Conservation (phyloP, 257 asterid species). For the Solanum clarkiae region DNA sequence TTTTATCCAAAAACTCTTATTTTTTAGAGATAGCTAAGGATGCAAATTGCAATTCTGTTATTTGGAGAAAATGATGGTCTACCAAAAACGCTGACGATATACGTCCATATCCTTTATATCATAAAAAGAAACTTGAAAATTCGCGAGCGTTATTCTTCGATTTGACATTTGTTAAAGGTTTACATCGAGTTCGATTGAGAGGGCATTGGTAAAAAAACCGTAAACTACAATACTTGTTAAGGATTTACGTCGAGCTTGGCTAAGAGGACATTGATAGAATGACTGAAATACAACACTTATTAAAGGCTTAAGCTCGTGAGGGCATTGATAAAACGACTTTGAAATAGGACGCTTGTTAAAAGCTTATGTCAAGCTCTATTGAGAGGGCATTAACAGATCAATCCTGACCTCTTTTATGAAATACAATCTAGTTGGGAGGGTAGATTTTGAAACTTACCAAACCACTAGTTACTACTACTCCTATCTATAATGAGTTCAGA, state of each 20-base stretch:
- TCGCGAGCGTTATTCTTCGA: too few species aligned
- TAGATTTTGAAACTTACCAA: background rate
- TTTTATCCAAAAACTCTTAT: background rate
- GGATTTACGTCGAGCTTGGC: background rate
- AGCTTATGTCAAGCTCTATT: background rate
- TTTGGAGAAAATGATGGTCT: background rate
- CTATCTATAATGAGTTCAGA: background rate
- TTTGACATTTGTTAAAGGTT: too few species aligned
- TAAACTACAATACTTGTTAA: too few species aligned
- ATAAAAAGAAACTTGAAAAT: too few species aligned
- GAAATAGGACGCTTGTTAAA: background rate
- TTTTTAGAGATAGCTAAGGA: background rate
- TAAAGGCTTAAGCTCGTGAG: too few species aligned
- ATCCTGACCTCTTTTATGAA: background rate
- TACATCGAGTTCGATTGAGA: too few species aligned
- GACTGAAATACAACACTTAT: background rate
- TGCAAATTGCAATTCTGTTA: background rate
- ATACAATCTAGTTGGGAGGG: background rate
- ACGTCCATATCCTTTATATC: background rate
- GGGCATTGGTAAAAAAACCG: too few species aligned
- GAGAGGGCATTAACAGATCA: background rate
- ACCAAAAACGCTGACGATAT: background rate
- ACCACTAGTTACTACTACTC: background rate
- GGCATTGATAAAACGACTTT: too few species aligned
- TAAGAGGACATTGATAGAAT: background rate